Evolutionary conservation across 352 stramenopile genomes (phyloP), one percentile per base, ranked within the genome.

Genomic region (Pythium pyrilobum): DNA sequence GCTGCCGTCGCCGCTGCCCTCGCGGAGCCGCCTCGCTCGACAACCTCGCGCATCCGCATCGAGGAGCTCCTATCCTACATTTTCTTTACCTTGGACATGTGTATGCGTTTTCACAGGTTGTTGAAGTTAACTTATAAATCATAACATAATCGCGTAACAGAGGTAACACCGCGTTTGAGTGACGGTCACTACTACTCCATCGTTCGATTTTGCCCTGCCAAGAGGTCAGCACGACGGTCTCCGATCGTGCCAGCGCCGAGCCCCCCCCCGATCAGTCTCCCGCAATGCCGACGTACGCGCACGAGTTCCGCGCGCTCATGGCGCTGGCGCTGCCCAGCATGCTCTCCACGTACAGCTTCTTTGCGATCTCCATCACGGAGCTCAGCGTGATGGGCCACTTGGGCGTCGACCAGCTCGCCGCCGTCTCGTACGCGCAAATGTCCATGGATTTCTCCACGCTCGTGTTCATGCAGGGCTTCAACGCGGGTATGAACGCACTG

Each of bases 381-480:
- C 71, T 93, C 37, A 86, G 79, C 56, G 71, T 95, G 42, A 69
- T 91, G 65, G 82, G 82, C 10, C 77, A 95, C 56, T 55, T 94
- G 29, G 85, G 82, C 37, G 79, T 89, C 23, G 63, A 82, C 50
- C 74, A 89, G 43, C 69, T 95, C 40, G 83, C 85, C n/a, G 81
- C 79, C 37, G 76, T 88, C 15, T 66, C 85, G 23, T 89, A 89
- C 62, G 73, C 85, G 44, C 80, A 88, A 50, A 83, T 92, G 67
- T 75, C 80, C 25, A 71, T 92, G 42, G 78, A 92, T 44, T 74
- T 93, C 33, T 81, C 74, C 10, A 85, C 79, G 38, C 72, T 89
- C 28, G 64, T 92, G 20, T 82, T 88, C 55, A 89, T 88, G 74
- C 81, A 90, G 49, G 74, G 82, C 36, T 87, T 92, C 48, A 89